Base-by-base conservation (phyloP, 331 rosid genomes). In the Ulmus americana region DNA sequence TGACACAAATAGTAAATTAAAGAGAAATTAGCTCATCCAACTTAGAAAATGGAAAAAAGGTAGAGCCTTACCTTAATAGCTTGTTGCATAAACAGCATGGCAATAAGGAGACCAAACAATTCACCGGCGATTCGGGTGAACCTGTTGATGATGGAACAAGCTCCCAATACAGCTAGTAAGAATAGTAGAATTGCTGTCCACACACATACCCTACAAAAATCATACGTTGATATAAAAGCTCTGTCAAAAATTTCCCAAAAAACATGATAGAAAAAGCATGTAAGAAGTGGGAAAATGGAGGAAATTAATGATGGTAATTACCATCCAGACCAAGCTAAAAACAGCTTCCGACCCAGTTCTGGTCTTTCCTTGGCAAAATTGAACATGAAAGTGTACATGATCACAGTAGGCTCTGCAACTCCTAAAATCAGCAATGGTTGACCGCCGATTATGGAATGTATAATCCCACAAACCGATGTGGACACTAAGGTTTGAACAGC, bases 1-100 rank as follows among this genome's bases (percentile, higher is more conserved):
- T 38, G 16, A 28, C 4, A 22, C 13, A 47, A 22, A 10, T 12
- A 3, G 6, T 28, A 11, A 47, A 47, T 10, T 1, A 13, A 48
- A 10, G 13, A 48, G 0, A 10, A 47, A 48, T 3, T 48, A 10
- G 6, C 6, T 48, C n/a, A 48, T 28, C n/a, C 18, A 10, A 16
- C 53, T 11, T 48, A 4, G 14, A 47, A 48, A 0, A 48, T 14
- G 3, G 14, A 1, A 10, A n/a, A 3, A 12, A 47, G 52, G 6
- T 9, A 10, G 16, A 28, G 40, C 59, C 80, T 75, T 81, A 94
- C 99, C 79, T 85, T 87, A 61, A 94, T 68, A 9, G 99, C 91
- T 80, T 94, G 95, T 65, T 94, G 99, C 99, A 90, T 85, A 83
- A 94, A 94, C 67, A 94, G 99, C 97, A 94, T 90, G 8, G 99